phyloP scores from a whole-genome alignment of 2,329 filamentous ascomycete genomes.

The Botrytis fabae region DNA sequence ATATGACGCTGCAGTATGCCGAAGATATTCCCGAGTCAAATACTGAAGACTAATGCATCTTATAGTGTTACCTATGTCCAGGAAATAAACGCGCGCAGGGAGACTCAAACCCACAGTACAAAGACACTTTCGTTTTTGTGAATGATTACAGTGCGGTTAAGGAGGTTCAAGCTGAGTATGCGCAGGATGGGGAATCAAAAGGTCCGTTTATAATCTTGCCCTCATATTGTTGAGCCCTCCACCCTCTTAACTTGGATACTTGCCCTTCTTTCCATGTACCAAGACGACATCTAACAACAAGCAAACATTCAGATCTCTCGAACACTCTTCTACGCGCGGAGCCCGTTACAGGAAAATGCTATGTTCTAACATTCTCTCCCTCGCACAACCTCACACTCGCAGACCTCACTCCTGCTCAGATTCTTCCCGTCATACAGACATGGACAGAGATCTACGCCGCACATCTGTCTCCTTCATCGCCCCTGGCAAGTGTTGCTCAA shows the following conservation, averaged over 20 bases:
- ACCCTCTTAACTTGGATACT: conserved; percentile 11
- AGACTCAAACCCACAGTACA: conserved; percentile 81
- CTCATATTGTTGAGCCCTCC: conserved; percentile 22
- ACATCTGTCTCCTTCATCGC: conserved; percentile 72
- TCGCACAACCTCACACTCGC: conserved; percentile 90
- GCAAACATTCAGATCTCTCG: conserved; percentile 58
- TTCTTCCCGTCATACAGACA: conserved; percentile 78
- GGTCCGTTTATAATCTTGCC: conserved; percentile 23
- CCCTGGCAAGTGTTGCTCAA: conserved; percentile 50
- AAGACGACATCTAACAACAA: not conserved
- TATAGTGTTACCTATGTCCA: conserved; percentile 88
- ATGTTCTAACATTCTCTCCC: conserved; percentile 91
- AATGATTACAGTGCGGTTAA: conserved; percentile 98
- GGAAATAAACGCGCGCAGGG: conserved; percentile 87
- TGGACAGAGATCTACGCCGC: conserved; percentile 90
- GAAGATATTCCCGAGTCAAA: not conserved
- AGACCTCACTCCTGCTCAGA: conserved; percentile 76
- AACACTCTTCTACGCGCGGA: conserved; percentile 78
- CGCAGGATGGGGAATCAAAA: conserved; percentile 39
- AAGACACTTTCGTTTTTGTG: conserved; percentile 87
- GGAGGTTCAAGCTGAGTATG: conserved; percentile 83
- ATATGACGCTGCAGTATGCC: conserved; percentile 70
- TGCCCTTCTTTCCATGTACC: not conserved
- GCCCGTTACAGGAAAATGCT: conserved; percentile 91
- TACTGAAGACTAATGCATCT: conserved; percentile 27